Conservation (phyloP, 2,329 filamentous ascomycete genomes). For the Sporothrix mexicana region DNA sequence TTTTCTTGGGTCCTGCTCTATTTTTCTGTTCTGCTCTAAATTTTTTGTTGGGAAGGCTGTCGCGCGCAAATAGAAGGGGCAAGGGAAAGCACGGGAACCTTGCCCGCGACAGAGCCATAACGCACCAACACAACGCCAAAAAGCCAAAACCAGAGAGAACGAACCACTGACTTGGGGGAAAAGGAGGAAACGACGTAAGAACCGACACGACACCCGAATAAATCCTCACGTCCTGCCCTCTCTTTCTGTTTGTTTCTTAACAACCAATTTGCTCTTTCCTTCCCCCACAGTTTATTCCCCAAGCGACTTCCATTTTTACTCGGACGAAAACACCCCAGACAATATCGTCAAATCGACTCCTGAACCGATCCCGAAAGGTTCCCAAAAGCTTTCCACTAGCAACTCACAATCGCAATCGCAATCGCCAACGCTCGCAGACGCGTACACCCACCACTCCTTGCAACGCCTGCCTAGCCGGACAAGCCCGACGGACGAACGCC, state of each 20-base stretch:
- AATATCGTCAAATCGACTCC: background rate
- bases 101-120: background rate
- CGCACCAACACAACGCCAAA: background rate
- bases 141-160: background rate
- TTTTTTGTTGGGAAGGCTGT: constrained; percentile 34
- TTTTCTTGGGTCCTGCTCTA: background rate
- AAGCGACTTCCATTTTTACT: background rate
- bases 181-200: background rate
- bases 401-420: background rate
- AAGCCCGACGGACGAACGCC: constrained; percentile 26
- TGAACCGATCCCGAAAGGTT: background rate
- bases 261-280: constrained; percentile 9
- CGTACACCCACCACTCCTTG: constrained; percentile 11
- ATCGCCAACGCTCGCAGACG: background rate
- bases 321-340: background rate
- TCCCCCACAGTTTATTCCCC: background rate
- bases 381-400: background rate
- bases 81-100: constrained; percentile 31
- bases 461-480: constrained; percentile 34
- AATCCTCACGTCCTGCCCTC: constrained; percentile 23
- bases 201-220: constrained; percentile 7
- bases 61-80: constrained; percentile 33
- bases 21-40: constrained; percentile 17
- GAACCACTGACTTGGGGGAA: background rate
- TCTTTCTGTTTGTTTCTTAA: constrained; percentile 8